These are phyloP conservation scores for Aspergillus viridinutans DNA, from an alignment of 2,329 filamentous ascomycete species.

Conservation along the genomic window DNA sequence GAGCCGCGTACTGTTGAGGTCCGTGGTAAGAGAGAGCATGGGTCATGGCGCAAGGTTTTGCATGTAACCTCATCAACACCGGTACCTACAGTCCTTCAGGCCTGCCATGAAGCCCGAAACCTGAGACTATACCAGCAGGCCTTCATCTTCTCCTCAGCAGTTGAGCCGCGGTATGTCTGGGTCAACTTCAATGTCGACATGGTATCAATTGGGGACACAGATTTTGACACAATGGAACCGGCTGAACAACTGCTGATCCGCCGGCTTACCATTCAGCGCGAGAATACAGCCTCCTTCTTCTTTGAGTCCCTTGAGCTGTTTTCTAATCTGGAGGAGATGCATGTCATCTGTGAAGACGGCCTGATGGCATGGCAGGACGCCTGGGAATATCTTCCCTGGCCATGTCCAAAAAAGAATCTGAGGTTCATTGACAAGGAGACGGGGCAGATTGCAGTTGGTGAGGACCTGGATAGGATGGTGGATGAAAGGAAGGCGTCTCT, in stretches of 20 bases:
- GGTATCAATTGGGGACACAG: background rate
- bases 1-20: slow-evolving; percentile 1
- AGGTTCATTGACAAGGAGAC: slow-evolving; percentile 5
- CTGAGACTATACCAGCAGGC: background rate
- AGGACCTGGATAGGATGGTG: slow-evolving; percentile 7
- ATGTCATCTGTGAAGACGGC: background rate
- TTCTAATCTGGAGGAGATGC: background rate
- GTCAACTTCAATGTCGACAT: slow-evolving; percentile 3
- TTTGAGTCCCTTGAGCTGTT: background rate
- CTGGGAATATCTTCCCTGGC: background rate
- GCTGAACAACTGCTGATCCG: background rate
- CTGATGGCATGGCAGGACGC: background rate
- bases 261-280: background rate
- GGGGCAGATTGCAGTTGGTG: background rate
- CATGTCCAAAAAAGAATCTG: slow-evolving; percentile 1
- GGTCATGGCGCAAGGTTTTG: background rate
- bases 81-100: background rate
- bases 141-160: background rate
- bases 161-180: slow-evolving; percentile 1
- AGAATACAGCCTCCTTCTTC: slow-evolving; percentile 1
- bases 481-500: background rate
- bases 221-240: background rate
- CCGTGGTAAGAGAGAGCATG: background rate
- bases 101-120: background rate
- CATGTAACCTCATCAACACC: background rate